Evolutionary conservation across 371 early-diverging fungal genomes (phyloP).

Genomic region (Apophysomyces ossiformis): DNA sequence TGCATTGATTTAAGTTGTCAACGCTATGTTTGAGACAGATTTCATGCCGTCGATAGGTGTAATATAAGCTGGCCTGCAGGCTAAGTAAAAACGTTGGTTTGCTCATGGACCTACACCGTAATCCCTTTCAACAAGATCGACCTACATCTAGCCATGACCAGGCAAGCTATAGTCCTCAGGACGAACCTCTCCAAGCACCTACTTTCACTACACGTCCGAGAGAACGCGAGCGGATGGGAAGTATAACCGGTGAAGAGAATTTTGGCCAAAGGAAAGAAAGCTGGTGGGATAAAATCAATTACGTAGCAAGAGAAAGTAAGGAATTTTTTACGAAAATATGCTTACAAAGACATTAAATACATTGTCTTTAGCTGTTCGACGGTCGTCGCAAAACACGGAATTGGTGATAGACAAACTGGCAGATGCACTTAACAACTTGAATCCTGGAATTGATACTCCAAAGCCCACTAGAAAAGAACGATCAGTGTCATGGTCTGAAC

Average conservation of each 20-base stretch:
- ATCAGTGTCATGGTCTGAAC: conserved; percentile 18
- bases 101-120: conserved; percentile 1
- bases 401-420: conserved; percentile 17
- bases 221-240: conserved; percentile 2
- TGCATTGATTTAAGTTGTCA: no score
- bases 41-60: not conserved
- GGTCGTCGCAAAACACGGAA: conserved; percentile 18
- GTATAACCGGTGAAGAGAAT: conserved; percentile 1
- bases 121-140: not conserved
- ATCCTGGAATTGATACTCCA: conserved; percentile 14
- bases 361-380: conserved; percentile 9
- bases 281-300: conserved; percentile 13
- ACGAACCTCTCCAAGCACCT: conserved; percentile 17
- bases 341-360: no score
- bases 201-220: not conserved
- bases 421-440: conserved; percentile 18
- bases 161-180: conserved; percentile 22
- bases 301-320: conserved; percentile 21
- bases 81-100: no score
- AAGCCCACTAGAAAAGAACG: not conserved
- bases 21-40: no score
- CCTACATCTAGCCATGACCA: not conserved
- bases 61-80: no score
- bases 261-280: conserved; percentile 10
- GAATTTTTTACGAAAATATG: no score